Evolutionary conservation across 139 green algal genomes (phyloP), one percentile per base, ranked within the genome.

Genomic region (Haematococcus lacustris): DNA sequence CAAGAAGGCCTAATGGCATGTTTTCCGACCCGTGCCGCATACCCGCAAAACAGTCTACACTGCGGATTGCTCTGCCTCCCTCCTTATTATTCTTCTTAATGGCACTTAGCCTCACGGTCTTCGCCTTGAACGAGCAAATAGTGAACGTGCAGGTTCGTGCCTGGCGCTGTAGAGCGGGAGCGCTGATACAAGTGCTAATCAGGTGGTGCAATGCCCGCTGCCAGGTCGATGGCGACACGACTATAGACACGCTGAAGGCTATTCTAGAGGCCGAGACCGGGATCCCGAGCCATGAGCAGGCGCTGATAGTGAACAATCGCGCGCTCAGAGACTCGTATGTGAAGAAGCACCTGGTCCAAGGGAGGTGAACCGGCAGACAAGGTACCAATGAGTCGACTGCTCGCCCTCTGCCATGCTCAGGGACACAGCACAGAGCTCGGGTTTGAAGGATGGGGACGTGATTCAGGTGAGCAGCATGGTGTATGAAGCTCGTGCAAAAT

Each of bases 191-290:
- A 4, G 4, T 35, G 17, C 53, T 64, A 21, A 64, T 64, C 23
- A 9, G 9, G 9, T 64, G 23, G 33, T 64, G 53, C 53, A 32
- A 64, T 26, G 43, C 43, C 9, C 43, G 43, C 43, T 28, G 4
- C 23, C 21, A 93, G 89, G 67, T 96, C 4, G 89, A 93, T 68
- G 71, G 13, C 0, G 59, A 71, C 13, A 86, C 85, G 30, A 47
- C 63, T 0, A 39, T 95, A 4, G 76, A 75, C 0, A 91, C 87
- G 0, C 73, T 97, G 5, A 91, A 90, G 71, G 87, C 85, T 4
- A 92, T 95, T 17, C 61, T 93, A n/a, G 89, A 97, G 68, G 88
- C 80, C 23, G 87, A 94, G 75, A 92, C 88, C 0, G 80, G 77
- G 3, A 32, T 93, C 0, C 76, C 86, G 2, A 51, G 73, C 2